phyloP scores from a whole-genome alignment of 345 rosid species.

The Kernera saxatilis region DNA sequence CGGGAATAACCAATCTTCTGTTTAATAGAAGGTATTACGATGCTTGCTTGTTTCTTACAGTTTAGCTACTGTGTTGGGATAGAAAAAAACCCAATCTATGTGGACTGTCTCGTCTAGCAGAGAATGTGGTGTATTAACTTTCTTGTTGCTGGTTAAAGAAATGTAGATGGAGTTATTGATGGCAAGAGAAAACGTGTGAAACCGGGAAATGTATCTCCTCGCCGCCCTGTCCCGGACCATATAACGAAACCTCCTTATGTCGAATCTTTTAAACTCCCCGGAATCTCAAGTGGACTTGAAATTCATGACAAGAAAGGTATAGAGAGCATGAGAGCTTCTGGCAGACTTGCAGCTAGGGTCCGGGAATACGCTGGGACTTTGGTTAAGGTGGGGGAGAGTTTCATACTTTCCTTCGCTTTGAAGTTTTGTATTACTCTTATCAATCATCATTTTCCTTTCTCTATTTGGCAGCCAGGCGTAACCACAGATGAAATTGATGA shows the following conservation, averaged over 20 bases:
- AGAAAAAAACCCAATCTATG: not conserved
- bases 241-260: conserved; percentile 71
- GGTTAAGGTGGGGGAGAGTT: conserved; percentile 52
- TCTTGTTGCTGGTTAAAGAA: conserved; percentile 26
- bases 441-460: not conserved
- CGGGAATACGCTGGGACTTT: conserved; percentile 75
- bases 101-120: not conserved
- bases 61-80: not conserved
- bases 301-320: conserved; percentile 73
- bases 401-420: not conserved
- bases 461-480: conserved; percentile 70
- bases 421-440: conserved; percentile 9
- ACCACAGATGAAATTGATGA: conserved; percentile 86
- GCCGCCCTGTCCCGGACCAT: conserved; percentile 64
- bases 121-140: not conserved
- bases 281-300: conserved; percentile 68
- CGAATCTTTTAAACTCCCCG: conserved; percentile 44
- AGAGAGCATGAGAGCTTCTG: conserved; percentile 84
- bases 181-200: conserved; percentile 47
- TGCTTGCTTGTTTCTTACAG: not conserved
- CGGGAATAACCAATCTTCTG: conserved; percentile 58
- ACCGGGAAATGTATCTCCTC: conserved; percentile 74
- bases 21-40: conserved; percentile 62
- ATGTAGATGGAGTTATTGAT: conserved; percentile 42
- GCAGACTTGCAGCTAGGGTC: conserved; percentile 85